Base-by-base conservation (phyloP, 129 eudicot genomes). In the Scalesia atractyloides region DNA sequence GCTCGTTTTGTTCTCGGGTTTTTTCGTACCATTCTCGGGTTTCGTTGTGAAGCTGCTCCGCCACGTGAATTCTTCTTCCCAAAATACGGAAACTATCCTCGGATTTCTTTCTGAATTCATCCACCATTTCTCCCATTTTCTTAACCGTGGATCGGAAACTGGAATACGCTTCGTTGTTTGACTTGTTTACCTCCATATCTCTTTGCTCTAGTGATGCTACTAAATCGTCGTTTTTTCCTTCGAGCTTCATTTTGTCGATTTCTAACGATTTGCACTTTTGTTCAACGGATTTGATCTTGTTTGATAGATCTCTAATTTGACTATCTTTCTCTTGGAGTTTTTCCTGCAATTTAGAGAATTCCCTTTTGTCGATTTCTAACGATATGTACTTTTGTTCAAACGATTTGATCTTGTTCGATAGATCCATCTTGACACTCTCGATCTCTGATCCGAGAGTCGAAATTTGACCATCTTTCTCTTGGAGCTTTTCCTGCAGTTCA, bases 41-140 rank as follows among this genome's bases (percentile, higher is more conserved):
- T 77, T 94, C 99, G 7, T 66, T 73, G 8, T 94, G 96, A 5
- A 94, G 73, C 43, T 90, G 96, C 56, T 94, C 99, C 0, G 99
- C 96, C 11, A 94, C 97, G 5, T 88, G 80, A 61, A 94, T 90
- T 43, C 99, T 81, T 58, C 86, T 62, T 73, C 94, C 88, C 20
- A 94, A 56, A 24, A 94, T 69, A 5, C 89, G 82, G 34, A 86
- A 68, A 50, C 82, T 79, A 63, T 83, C 99, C 69, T 94, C 99
- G 13, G 82, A 79, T 52, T 84, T 80, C 22, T 94, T 90, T 15
- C 83, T 58, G 46, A 88, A 84, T 26, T 88, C 96, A 30, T 82
- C 89, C 0, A 88, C 84, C 74, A 80, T 82, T 57, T 95, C 97
- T 44, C 85, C 97, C 64, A 90, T 67, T 68, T 90, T 90, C 61